These are phyloP conservation scores for Phytophthora macrochlamydospora DNA, from an alignment of 352 stramenopile genomes.

Conservation along the genomic window DNA sequence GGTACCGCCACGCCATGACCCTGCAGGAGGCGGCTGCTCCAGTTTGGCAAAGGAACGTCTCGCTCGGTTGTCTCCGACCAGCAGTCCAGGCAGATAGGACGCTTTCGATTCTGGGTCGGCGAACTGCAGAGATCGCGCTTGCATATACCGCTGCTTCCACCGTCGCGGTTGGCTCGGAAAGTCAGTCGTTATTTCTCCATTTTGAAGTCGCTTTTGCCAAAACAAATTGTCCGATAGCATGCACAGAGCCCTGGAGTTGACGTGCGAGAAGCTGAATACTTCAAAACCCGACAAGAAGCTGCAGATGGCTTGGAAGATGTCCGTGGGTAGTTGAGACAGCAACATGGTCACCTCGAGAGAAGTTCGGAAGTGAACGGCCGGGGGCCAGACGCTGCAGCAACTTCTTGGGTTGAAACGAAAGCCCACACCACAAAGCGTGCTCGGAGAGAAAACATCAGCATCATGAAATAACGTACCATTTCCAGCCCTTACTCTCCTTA, in stretches of 20 bases:
- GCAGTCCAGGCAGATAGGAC: slow-evolving; percentile 17
- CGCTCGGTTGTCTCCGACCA: slow-evolving; percentile 10
- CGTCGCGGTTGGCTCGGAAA: background rate
- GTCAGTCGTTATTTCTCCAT: background rate
- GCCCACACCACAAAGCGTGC: too few relatives aligned
- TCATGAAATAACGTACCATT: background rate
- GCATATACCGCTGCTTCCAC: slow-evolving; percentile 9
- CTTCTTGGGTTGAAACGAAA: too few relatives aligned
- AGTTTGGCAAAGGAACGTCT: slow-evolving; percentile 10
- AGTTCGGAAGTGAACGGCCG: background rate
- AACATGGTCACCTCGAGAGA: background rate
- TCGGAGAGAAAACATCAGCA: background rate
- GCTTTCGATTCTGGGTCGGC: slow-evolving; percentile 5
- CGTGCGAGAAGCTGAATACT: background rate
- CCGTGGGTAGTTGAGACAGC: background rate
- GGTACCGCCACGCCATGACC: slow-evolving; percentile 8
- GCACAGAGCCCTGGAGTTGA: background rate
- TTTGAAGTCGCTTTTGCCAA: background rate
- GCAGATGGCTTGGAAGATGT: background rate
- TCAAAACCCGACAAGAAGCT: background rate
- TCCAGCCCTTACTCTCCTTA: background rate
- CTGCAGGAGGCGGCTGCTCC: slow-evolving; percentile 8
- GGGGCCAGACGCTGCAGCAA: background rate
- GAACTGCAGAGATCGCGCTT: slow-evolving; percentile 14
- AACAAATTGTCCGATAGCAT: background rate